Conservation (phyloP, 1,139 yeast genomes). For the Hyphopichia buzzinii region DNA sequence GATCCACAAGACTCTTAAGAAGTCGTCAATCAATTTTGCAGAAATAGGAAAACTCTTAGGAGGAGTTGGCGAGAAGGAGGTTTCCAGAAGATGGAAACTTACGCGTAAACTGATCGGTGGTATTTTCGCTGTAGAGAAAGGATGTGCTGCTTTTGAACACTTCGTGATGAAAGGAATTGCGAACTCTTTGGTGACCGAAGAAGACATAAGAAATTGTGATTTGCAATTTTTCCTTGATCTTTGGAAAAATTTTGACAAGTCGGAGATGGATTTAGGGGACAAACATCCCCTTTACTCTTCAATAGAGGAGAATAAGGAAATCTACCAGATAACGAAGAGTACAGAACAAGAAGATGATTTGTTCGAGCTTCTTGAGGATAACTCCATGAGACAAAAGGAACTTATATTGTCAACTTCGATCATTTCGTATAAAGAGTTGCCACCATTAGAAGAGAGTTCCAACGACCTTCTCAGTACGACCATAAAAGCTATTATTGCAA, state of each 20-base stretch:
- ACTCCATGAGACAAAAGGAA: slow-evolving; percentile 59
- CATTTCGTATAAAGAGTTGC: slow-evolving; percentile 30
- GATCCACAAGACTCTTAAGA: slow-evolving; percentile 55
- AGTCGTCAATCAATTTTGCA: slow-evolving; percentile 56
- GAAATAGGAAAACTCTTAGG: slow-evolving; percentile 48
- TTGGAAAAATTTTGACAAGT: slow-evolving; percentile 55
- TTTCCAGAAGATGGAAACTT: slow-evolving; percentile 61
- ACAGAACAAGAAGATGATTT: slow-evolving; percentile 23
- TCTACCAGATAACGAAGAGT: slow-evolving; percentile 24
- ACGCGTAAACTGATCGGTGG: slow-evolving; percentile 59
- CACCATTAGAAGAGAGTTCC: slow-evolving; percentile 16
- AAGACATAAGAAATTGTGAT: slow-evolving; percentile 49
- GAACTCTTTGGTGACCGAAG: slow-evolving; percentile 42
- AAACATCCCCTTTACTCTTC: slow-evolving; percentile 35
- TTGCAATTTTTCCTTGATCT: slow-evolving; percentile 47
- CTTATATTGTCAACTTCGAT: slow-evolving; percentile 33
- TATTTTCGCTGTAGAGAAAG: slow-evolving; percentile 45
- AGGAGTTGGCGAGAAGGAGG: slow-evolving; percentile 32
- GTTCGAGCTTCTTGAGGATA: slow-evolving; percentile 39
- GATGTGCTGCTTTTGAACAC: slow-evolving; percentile 58
- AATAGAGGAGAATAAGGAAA: slow-evolving; percentile 24
- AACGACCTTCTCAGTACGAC: slow-evolving; percentile 36
- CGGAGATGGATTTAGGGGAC: slow-evolving; percentile 28
- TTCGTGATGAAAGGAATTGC: slow-evolving; percentile 53
- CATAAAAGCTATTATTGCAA: slow-evolving; percentile 61